phyloP scores from a whole-genome alignment of 2,329 filamentous ascomycete genomes.

The Aspergillus sp. region DNA sequence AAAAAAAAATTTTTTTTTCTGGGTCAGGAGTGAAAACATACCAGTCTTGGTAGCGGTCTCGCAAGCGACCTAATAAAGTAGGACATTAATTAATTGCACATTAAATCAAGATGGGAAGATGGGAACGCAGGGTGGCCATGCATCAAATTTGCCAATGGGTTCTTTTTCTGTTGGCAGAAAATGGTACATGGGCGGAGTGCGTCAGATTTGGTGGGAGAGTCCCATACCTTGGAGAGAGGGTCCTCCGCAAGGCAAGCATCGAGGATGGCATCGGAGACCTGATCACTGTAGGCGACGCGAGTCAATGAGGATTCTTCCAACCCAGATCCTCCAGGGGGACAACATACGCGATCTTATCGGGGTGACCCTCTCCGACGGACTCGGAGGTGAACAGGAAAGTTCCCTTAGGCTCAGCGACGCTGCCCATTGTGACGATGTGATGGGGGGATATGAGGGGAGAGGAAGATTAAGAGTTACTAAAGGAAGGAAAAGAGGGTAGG shows the following conservation, averaged over 20 bases:
- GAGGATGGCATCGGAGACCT: constrained; percentile 97
- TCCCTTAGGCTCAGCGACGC: constrained; percentile 53
- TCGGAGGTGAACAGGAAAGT: constrained; percentile 90
- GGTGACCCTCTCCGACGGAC: constrained; percentile 86
- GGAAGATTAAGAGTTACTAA: constrained; percentile 19
- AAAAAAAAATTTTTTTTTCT: not conserved
- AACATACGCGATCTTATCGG: constrained; percentile 84
- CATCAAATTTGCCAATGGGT: not conserved
- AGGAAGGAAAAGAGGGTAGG: constrained; percentile 8
- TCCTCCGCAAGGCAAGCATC: constrained; percentile 95
- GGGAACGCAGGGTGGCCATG: not conserved
- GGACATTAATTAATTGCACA: not conserved
- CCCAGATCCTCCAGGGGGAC: not conserved
- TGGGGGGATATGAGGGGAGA: constrained; percentile 17
- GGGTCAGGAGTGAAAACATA: constrained; percentile 37
- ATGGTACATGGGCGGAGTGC: constrained; percentile 8
- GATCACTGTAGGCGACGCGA: constrained; percentile 58
- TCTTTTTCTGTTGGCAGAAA: constrained; percentile 1
- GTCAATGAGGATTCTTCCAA: too few species aligned
- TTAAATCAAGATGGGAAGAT: not conserved
- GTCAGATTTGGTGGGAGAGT: not conserved
- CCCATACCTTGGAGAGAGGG: constrained; percentile 80
- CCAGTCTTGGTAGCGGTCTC: constrained; percentile 99
- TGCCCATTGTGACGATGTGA: constrained; percentile 57
- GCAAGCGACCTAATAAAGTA: constrained; percentile 70